Evolutionary conservation across 2,329 filamentous ascomycete species (phyloP), one percentile per base, ranked within the genome.

Genomic region (Aureobasidium mangrovei): DNA sequence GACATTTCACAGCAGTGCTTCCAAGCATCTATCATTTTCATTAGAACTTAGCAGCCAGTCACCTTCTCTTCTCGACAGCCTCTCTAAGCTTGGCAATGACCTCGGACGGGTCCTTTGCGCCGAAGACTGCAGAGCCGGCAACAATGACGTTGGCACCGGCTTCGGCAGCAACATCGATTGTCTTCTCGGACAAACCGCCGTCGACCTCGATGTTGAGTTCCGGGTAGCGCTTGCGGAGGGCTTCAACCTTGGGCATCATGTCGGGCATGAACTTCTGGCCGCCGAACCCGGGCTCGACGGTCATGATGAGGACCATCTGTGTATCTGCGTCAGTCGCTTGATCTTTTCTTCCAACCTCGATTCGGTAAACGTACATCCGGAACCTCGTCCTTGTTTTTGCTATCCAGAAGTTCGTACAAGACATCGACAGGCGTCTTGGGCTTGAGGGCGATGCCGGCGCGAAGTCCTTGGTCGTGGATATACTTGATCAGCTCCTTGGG

Each of bases 261-360:
- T 88, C 88, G 9, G 89, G 84, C 90, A 97, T 97, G 77, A 98
- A 98, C 67, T 95, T 96, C 69, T 98, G 93, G 5, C 93, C 93
- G 59, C 93, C 93, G 67, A 98, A 98, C 43, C 93, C 93, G 42
- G 93, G 93, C 72, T 98, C 82, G 41, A 98, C 93, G 1, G 93
- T 98, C 93, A 98, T 98, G 57, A 98, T 81, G 18, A 98, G 83
- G 36, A 95, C 90, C 93, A 98, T 98, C 91, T 96, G 59, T 8
- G 38, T 7, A 7, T 29, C 28, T 39, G 36, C 45, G 43, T 51
- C 27, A 44, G 41, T 27, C 32, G 24, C 27, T 49, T 44, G 27
- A n/a, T 55, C 39, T 12, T 28, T 26, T 9, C 18, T 35, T 10
- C 12, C 8, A 8, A 33, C 26, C 3, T 6, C 7, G 4, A 7